Conservation (phyloP, 139 green algal species). For the Deuterostichococcus epilithicus region DNA sequence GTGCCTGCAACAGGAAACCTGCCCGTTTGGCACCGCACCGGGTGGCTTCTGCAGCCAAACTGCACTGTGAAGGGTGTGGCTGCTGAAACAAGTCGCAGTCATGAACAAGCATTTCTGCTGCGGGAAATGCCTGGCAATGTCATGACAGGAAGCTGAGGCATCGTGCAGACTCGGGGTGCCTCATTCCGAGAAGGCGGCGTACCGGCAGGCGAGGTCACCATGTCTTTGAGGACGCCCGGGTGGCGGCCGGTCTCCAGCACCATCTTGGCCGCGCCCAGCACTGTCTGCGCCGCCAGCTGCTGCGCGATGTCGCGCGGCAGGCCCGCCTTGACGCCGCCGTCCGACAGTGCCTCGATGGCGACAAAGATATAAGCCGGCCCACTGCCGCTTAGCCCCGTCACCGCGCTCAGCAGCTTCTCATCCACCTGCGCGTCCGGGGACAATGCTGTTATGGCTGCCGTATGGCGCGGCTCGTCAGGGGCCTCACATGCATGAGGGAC, state of each 20-base stretch:
- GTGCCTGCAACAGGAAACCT: conserved; percentile 56
- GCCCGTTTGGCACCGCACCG: too few relatives aligned
- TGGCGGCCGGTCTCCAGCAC: conserved; percentile 93
- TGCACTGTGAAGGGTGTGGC: background rate
- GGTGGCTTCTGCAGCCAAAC: too few relatives aligned
- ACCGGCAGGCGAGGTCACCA: conserved; percentile 79
- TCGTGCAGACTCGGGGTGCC: too few relatives aligned
- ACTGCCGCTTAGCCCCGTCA: conserved; percentile 89
- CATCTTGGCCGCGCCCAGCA: conserved; percentile 93
- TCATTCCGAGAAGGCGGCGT: background rate
- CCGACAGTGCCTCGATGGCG: conserved; percentile 93
- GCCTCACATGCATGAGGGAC: background rate
- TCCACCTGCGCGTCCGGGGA: conserved; percentile 34
- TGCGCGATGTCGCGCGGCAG: conserved; percentile 61
- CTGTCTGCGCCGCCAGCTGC: conserved; percentile 57
- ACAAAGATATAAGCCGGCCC: conserved; percentile 95
- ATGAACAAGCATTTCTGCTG: too few relatives aligned
- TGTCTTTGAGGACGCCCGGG: conserved; percentile 87
- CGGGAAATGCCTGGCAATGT: background rate
- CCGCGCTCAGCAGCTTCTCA: conserved; percentile 87
- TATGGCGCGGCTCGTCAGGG: background rate
- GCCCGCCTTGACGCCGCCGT: conserved; percentile 86
- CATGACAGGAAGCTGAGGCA: too few relatives aligned
- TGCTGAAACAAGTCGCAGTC: background rate
- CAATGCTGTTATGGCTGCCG: too few relatives aligned